These are phyloP conservation scores for Tuctoria greenei DNA, from an alignment of 176 grass and related monocot species.

Conservation along the genomic window DNA sequence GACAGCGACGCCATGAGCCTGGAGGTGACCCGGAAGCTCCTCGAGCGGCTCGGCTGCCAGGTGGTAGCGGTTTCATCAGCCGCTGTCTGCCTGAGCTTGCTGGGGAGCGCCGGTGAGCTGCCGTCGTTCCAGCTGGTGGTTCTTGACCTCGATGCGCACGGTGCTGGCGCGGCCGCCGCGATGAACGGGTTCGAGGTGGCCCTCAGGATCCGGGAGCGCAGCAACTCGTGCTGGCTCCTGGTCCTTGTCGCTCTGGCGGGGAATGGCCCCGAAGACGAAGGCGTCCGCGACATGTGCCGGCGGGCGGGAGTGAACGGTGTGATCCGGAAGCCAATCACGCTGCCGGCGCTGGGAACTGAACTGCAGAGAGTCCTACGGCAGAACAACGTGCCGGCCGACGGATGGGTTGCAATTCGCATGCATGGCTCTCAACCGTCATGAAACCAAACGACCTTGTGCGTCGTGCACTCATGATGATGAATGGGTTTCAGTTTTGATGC, in stretches of 20 bases:
- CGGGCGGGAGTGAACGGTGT: constrained; percentile 21
- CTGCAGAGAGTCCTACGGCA: neutral
- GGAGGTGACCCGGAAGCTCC: constrained; percentile 32
- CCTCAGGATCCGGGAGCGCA: constrained; percentile 26
- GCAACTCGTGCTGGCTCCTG: constrained; percentile 18
- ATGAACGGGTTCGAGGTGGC: constrained; percentile 9
- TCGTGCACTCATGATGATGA: neutral
- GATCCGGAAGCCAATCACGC: constrained; percentile 22
- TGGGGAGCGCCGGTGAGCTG: neutral
- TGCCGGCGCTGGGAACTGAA: constrained; percentile 15
- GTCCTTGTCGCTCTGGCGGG: constrained; percentile 10
- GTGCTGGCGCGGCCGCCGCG: neutral
- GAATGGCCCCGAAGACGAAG: neutral
- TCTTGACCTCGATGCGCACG: neutral
- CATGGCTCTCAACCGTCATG: neutral
- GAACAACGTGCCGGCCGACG: neutral
- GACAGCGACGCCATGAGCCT: constrained; percentile 5
- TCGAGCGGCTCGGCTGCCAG: constrained; percentile 36
- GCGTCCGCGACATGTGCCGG: constrained; percentile 16
- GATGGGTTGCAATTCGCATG: neutral
- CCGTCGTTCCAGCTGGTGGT: constrained; percentile 22
- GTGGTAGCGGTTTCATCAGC: constrained; percentile 17
- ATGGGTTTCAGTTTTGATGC: neutral
- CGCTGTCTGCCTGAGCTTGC: neutral
- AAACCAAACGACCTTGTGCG: neutral